These are phyloP conservation scores for Sarocladium strictum DNA, from an alignment of 2,329 filamentous ascomycete genomes.

Conservation along the genomic window DNA sequence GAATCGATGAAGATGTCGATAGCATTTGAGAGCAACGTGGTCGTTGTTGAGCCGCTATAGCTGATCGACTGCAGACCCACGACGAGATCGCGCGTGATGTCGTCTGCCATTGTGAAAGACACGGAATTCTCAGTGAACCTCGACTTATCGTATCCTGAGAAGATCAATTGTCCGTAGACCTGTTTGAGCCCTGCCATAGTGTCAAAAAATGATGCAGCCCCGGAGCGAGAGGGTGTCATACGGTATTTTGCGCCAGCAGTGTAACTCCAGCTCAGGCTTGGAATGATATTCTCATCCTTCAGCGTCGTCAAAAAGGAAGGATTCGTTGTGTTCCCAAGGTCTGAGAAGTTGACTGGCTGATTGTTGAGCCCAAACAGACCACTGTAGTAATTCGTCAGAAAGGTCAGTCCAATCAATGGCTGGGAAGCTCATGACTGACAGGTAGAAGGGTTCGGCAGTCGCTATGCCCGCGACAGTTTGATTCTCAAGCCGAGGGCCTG, in stretches of 20 bases:
- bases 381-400: not conserved
- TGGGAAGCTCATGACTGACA: not conserved
- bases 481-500: not conserved
- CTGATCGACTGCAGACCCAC: constrained; percentile 6
- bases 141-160: constrained; percentile 1
- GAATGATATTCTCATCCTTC: not conserved
- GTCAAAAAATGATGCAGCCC: not conserved
- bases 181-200: not conserved
- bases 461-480: constrained; percentile 4
- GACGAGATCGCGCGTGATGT: not conserved
- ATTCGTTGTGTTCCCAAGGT: not conserved
- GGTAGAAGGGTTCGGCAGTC: not conserved
- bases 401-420: not conserved
- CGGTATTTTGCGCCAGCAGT: constrained; percentile 3
- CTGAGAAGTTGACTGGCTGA: constrained; percentile 4
- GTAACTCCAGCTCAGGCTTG: constrained; percentile 8
- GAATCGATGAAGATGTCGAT: constrained; percentile 7
- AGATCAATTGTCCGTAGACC: constrained; percentile 6
- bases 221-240: not conserved
- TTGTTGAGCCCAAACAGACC: constrained; percentile 1
- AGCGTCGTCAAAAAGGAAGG: not conserved
- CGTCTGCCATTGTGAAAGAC: constrained; percentile 3
- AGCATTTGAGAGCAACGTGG: not conserved
- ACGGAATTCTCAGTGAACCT: constrained; percentile 2
- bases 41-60: not conserved